Evolutionary conservation across 495 filamentous ascomycete species (phyloP).

Genomic region (Stereocaulon alpinum): DNA sequence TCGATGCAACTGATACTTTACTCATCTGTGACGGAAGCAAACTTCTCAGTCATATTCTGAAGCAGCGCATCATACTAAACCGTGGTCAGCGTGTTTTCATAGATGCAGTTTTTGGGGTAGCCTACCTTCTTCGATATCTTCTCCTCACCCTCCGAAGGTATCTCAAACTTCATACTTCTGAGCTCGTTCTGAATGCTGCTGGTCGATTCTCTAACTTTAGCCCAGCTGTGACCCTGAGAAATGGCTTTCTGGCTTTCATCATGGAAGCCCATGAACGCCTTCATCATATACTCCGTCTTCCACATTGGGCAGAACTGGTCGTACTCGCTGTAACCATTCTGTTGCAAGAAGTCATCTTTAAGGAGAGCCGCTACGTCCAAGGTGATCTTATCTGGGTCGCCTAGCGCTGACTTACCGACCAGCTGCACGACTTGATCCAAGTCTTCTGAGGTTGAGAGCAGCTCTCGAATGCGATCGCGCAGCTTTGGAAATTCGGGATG

Average conservation of each 20-base stretch:
- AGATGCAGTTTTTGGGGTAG: not conserved
- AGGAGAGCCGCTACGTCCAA: conserved; percentile 83
- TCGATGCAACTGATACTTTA: conserved; percentile 32
- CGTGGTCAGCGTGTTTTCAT: conserved; percentile 13
- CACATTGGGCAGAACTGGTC: conserved; percentile 98
- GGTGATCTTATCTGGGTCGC: conserved; percentile 97
- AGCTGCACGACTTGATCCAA: conserved; percentile 98
- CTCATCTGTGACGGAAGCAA: conserved; percentile 88
- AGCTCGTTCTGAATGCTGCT: conserved; percentile 72
- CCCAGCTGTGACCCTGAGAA: conserved; percentile 79
- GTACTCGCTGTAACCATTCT: conserved; percentile 98
- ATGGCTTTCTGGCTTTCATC: conserved; percentile 96
- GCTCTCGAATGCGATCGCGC: conserved; percentile 82
- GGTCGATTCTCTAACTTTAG: conserved; percentile 84
- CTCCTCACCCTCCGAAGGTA: conserved; percentile 68
- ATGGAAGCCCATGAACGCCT: conserved; percentile 93
- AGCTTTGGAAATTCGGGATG: conserved; percentile 89
- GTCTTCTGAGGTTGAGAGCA: conserved; percentile 90
- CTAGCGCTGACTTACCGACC: conserved; percentile 92
- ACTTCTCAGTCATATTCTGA: conserved; percentile 89
- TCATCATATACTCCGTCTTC: conserved; percentile 99
- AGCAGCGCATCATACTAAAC: conserved; percentile 77
- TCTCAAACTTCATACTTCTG: conserved; percentile 91
- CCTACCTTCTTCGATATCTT: conserved; percentile 40
- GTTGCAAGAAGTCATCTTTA: conserved; percentile 98